Conservation (phyloP, 2,329 filamentous ascomycete genomes). For the Aspergillus pseudoglaucus region DNA sequence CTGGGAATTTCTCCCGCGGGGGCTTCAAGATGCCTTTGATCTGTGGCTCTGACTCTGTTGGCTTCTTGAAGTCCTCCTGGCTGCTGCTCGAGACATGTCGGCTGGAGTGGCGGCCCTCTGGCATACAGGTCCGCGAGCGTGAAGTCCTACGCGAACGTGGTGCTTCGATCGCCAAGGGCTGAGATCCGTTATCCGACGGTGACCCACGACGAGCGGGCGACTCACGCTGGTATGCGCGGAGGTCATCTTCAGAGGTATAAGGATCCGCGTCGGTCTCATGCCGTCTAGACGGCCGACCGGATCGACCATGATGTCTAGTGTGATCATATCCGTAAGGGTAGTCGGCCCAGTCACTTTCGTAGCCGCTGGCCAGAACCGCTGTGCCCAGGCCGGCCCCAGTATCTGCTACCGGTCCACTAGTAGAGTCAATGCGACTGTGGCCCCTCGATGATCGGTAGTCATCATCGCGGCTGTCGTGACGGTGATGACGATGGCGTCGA, state of each 20-base stretch:
- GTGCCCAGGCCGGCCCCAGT: constrained; percentile 28
- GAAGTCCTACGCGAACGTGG: constrained; percentile 16
- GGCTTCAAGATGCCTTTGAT: constrained; percentile 81
- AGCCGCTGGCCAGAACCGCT: constrained; percentile 29
- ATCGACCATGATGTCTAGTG: constrained; percentile 16
- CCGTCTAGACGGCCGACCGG: constrained; percentile 17
- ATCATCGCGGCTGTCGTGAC: constrained; percentile 12
- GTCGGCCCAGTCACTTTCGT: constrained; percentile 25
- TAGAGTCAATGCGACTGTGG: neutral
- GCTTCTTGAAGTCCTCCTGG: constrained; percentile 19
- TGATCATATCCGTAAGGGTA: constrained; percentile 15
- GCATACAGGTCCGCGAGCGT: constrained; percentile 16
- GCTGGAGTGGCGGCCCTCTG: constrained; percentile 8
- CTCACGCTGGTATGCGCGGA: constrained; percentile 24
- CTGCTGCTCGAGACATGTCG: constrained; percentile 12
- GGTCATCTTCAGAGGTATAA: constrained; percentile 28
- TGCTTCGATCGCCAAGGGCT: constrained; percentile 13
- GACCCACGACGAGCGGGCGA: constrained; percentile 22
- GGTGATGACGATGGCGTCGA: constrained; percentile 22
- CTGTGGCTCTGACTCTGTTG: constrained; percentile 55
- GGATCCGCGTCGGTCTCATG: constrained; percentile 22
- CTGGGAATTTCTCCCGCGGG: constrained; percentile 76
- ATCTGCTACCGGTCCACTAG: constrained; percentile 9
- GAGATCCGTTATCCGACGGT: constrained; percentile 16
- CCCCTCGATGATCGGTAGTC: constrained; percentile 15